A percentile compares a stretch with the other conserved stretches of the same genome.
phyloP scores from a whole-genome alignment of 1,139 yeast genomes.

The Fermentozyma sake region DNA sequence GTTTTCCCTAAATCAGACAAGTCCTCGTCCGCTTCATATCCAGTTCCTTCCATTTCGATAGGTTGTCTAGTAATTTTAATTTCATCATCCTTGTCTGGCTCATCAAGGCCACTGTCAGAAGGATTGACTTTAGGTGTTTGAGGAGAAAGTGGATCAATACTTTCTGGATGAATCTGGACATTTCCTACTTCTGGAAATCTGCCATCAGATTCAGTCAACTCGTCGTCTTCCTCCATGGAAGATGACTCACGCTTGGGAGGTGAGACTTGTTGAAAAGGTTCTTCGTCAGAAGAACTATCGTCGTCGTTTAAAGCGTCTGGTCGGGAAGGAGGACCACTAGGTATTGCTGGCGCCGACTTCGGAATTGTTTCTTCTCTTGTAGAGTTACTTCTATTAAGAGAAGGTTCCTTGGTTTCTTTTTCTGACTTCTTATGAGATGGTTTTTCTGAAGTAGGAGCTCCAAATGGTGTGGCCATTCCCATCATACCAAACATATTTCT shows the following conservation, averaged over 20 bases:
- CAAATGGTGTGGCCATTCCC: constrained; percentile 59
- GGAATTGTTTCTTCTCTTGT: constrained; percentile 2
- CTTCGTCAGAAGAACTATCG: constrained; percentile 1
- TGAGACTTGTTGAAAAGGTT: constrained; percentile 4
- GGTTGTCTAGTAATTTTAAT: constrained; percentile 8
- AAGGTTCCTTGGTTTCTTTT: constrained; percentile 11
- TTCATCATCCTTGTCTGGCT: constrained; percentile 8
- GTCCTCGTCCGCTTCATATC: constrained; percentile 46
- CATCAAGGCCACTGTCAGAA: constrained; percentile 19
- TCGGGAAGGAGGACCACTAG: not conserved
- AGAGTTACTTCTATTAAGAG: too few species aligned
- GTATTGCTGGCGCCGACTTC: constrained; percentile 1
- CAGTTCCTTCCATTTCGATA: constrained; percentile 31
- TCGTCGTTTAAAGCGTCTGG: not conserved
- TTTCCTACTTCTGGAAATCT: constrained; percentile 13
- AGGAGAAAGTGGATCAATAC: constrained; percentile 9
- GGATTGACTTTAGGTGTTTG: constrained; percentile 7
- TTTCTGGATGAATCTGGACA: constrained; percentile 10
- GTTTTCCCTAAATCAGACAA: constrained; percentile 28
- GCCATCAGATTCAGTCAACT: constrained; percentile 18
- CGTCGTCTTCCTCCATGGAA: constrained; percentile 30
- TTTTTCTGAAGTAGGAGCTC: constrained; percentile 34
- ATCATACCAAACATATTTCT: constrained; percentile 85
- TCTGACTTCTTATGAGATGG: constrained; percentile 14
- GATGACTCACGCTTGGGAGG: constrained; percentile 19